Conservation (phyloP, 257 asterid genomes). For the Fraxinus pennsylvanica region DNA sequence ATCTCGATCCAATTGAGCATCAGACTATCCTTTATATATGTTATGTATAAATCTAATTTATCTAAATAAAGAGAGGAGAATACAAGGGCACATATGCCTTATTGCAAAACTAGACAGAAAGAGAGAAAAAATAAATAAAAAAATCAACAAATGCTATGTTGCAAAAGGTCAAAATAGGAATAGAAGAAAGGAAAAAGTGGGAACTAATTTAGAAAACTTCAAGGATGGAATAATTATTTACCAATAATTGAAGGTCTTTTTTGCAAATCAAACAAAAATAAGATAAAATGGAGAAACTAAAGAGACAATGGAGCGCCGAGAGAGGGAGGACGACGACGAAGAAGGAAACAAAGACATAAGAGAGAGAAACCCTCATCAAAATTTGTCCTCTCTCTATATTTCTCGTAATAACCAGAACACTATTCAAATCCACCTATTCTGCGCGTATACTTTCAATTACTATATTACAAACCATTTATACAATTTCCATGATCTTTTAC, state of each 20-base stretch:
- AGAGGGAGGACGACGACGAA: conserved; percentile 32
- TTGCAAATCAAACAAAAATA: neutral
- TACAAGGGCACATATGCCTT: no score
- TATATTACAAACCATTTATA: conserved; percentile 20
- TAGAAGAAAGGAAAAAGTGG: neutral
- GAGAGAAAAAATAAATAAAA: no score
- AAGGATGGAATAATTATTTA: neutral
- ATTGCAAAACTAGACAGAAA: no score
- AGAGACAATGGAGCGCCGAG: neutral
- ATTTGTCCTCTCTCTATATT: conserved; percentile 28
- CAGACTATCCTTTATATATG: no score
- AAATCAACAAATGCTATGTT: no score
- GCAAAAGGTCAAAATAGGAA: no score
- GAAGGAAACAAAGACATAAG: conserved; percentile 26
- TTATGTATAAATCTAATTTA: no score
- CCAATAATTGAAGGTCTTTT: neutral
- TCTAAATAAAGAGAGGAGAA: no score
- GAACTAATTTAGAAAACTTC: neutral
- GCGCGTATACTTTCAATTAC: conserved; percentile 24
- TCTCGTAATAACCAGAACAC: conserved; percentile 21
- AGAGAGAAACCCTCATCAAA: conserved; percentile 46
- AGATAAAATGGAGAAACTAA: neutral
- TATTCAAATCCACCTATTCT: conserved; percentile 21
- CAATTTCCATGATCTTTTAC: conserved; percentile 21
- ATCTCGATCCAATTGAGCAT: no score